Evolutionary conservation across 768 basidiomycete species (phyloP), one percentile per base, ranked within the genome.

Genomic region (Porphyrellus cyaneotinctus): DNA sequence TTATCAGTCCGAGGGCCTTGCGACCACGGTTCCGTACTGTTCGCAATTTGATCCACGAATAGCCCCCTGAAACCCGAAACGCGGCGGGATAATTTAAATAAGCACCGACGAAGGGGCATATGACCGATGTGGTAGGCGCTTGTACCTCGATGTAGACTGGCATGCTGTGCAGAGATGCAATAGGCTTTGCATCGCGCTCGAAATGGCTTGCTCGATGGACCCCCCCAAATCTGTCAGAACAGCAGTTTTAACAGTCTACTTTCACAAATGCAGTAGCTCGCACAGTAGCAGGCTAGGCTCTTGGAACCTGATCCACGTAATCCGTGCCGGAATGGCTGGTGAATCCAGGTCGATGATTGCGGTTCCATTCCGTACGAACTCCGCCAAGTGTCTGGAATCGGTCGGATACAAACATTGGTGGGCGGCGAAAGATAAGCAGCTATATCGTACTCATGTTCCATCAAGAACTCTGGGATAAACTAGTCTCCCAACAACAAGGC

Each of bases 181-280:
- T 58, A 15, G 69, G 61, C 47, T 70, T 62, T 22, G 72, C 72
- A 6, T 71, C 75, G 36, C 57, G 48, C 17, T 56, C 45, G 53
- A 72, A 67, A 57, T 58, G 20, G 73, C 74, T 31, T 63, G 56
- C 32, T 48, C 52, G 13, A 69, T 68, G 48, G 74, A 57, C 60
- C 73, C 73, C 60, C 73, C 73, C 46, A 74, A 66, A 54, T 76
- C 70, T n/a, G 67, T 68, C 31, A 65, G 52, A 43, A 64, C 66
- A 39, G 52, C 55, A 28, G 59, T 51, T 59, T 56, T 70, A 26
- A 69, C 70, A 5, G 73, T 76, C n/a, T 75, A 59, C 56, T 75
- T 75, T 51, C 57, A 33, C 70, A 60, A 73, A 79, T 14, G 73
- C 74, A 14, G 59, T 56, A 2, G 73, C 69, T 13, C 72, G 26